These are phyloP conservation scores for Porodaedalea pini DNA, from an alignment of 1,284 basidiomycete species.

Conservation along the genomic window DNA sequence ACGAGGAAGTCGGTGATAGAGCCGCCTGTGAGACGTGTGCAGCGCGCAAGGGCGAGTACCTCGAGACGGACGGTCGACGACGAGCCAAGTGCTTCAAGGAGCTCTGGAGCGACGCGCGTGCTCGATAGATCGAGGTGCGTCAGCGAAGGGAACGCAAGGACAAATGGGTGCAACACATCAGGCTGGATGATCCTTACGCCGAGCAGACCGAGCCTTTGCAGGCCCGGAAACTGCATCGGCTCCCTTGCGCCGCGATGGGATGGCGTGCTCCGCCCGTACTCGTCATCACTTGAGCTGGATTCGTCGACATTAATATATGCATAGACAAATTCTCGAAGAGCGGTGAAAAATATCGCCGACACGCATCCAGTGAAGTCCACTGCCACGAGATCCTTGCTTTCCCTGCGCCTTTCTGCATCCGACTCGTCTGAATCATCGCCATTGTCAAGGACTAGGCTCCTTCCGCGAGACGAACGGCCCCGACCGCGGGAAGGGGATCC, in stretches of 20 bases:
- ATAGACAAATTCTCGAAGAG: slow-evolving; percentile 79
- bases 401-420: slow-evolving; percentile 66
- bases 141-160: slow-evolving; percentile 82
- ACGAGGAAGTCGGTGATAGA: slow-evolving; percentile 77
- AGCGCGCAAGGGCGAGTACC: slow-evolving; percentile 86
- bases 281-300: slow-evolving; percentile 42
- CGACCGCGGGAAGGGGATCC: slow-evolving; percentile 66
- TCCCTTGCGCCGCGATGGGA: slow-evolving; percentile 40
- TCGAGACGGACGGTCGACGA: slow-evolving; percentile 65
- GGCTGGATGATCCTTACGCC: slow-evolving; percentile 77
- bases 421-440: slow-evolving; percentile 59
- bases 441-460: slow-evolving; percentile 46
- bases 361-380: slow-evolving; percentile 95
- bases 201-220: slow-evolving; percentile 82
- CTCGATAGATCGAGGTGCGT: slow-evolving; percentile 90
- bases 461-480: slow-evolving; percentile 66
- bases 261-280: slow-evolving; percentile 33
- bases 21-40: slow-evolving; percentile 77
- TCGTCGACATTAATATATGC: slow-evolving; percentile 53
- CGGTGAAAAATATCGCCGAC: slow-evolving; percentile 82
- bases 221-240: slow-evolving; percentile 64
- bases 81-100: slow-evolving; percentile 66
- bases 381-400: slow-evolving; percentile 82
- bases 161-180: slow-evolving; percentile 72
- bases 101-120: slow-evolving; percentile 76